Percentiles rank a stretch among this genome's conserved stretches.
These are phyloP conservation scores for Sugiyamaella paludigena DNA, from an alignment of 1,139 yeast genomes.

Conservation along the genomic window DNA sequence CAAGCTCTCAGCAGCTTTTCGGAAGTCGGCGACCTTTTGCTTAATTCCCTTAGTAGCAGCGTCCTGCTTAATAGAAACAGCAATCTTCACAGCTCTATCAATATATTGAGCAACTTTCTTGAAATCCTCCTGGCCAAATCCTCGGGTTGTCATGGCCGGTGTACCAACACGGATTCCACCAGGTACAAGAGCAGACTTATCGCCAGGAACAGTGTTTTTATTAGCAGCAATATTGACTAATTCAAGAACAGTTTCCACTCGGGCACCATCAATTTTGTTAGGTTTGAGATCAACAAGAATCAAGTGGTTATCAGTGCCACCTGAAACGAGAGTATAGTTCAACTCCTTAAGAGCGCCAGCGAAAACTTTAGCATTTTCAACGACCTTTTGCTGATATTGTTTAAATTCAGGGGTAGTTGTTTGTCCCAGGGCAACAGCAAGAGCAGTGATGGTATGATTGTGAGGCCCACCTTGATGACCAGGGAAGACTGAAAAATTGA, in stretches of 20 bases:
- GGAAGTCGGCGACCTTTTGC: slow-evolving; percentile 92
- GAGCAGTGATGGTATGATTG: slow-evolving; percentile 96
- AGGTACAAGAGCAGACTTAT: slow-evolving; percentile 95
- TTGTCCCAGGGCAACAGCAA: slow-evolving; percentile 95
- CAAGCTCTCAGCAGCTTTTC: slow-evolving; percentile 68
- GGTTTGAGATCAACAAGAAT: slow-evolving; percentile 86
- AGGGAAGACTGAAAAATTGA: slow-evolving; percentile 98
- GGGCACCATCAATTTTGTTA: slow-evolving; percentile 93
- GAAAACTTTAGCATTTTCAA: slow-evolving; percentile 83
- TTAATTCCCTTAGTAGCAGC: slow-evolving; percentile 73
- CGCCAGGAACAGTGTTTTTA: slow-evolving; percentile 98
- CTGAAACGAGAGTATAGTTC: slow-evolving; percentile 82
- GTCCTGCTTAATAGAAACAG: slow-evolving; percentile 68
- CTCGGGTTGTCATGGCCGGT: slow-evolving; percentile 99
- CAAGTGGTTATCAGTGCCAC: slow-evolving; percentile 97
- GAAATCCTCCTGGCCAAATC: slow-evolving; percentile 85
- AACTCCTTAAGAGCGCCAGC: slow-evolving; percentile 66
- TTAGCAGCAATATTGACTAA: slow-evolving; percentile 93
- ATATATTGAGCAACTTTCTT: slow-evolving; percentile 77
- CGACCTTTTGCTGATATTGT: slow-evolving; percentile 83
- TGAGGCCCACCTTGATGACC: slow-evolving; percentile 99
- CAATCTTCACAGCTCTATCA: slow-evolving; percentile 77
- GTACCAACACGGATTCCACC: slow-evolving; percentile 98
- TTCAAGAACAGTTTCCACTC: slow-evolving; percentile 93
- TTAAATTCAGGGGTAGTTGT: slow-evolving; percentile 89